Evolutionary conservation across 148 eudicot genomes (phyloP).

Genomic region (Rhododendron williamsianum): DNA sequence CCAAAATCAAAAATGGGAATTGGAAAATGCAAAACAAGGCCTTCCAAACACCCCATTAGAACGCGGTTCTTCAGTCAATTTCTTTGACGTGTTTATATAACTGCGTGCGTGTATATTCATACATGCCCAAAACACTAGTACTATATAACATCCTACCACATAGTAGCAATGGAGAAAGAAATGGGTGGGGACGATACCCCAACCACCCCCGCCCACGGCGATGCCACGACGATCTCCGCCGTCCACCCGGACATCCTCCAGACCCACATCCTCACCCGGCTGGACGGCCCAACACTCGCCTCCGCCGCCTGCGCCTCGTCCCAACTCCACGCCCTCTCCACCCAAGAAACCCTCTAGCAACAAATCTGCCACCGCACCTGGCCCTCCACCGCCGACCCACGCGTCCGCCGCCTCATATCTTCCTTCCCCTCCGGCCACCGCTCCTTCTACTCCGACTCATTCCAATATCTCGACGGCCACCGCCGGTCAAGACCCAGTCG

Average conservation of each 20-base stretch:
- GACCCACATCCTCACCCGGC: slow-evolving; percentile 30
- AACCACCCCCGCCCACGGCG: neutral
- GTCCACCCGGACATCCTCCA: slow-evolving; percentile 31
- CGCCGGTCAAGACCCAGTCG: neutral
- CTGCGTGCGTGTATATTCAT: too few species aligned
- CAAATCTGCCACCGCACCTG: slow-evolving; percentile 31
- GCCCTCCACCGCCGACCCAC: slow-evolving; percentile 36
- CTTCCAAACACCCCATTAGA: too few species aligned
- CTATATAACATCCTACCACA: neutral
- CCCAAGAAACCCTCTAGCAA: slow-evolving; percentile 30
- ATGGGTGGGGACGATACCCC: neutral
- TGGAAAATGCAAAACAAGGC: too few species aligned
- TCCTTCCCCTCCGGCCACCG: slow-evolving; percentile 30
- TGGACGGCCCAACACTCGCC: slow-evolving; percentile 42
- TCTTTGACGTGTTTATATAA: too few species aligned
- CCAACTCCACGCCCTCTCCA: slow-evolving; percentile 23
- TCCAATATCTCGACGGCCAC: slow-evolving; percentile 15
- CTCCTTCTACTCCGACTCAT: slow-evolving; percentile 34
- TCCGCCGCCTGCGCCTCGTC: slow-evolving; percentile 31
- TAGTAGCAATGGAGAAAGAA: neutral
- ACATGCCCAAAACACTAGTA: neutral
- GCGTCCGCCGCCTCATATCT: slow-evolving; percentile 20
- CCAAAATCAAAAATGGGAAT: too few species aligned
- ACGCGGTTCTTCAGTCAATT: too few species aligned
- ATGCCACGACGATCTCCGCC: slow-evolving; percentile 11